Evolutionary conservation across 2,329 filamentous ascomycete species (phyloP).

Genomic region (Trichoderma oligosporum): DNA sequence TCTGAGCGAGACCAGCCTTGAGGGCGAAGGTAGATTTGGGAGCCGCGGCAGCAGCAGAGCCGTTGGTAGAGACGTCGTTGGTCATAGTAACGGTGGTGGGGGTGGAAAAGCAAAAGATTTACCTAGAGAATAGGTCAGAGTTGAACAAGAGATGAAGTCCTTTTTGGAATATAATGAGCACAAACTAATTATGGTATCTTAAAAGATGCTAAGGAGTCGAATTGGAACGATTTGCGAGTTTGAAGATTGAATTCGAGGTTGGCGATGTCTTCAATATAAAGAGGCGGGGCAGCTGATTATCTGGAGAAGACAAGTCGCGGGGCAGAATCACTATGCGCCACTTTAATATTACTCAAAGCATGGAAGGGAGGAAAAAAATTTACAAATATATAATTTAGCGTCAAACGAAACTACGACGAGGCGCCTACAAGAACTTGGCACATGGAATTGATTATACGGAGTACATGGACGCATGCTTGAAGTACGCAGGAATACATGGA

Average conservation of each 20-base stretch:
- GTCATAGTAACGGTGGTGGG: slow-evolving; percentile 29
- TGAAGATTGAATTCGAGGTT: background rate
- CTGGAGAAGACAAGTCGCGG: slow-evolving; percentile 1
- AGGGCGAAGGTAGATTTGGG: slow-evolving; percentile 67
- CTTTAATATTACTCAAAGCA: too few relatives aligned
- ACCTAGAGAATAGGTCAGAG: too few relatives aligned
- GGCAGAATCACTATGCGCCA: background rate
- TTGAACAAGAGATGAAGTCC: background rate
- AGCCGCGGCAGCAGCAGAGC: slow-evolving; percentile 27
- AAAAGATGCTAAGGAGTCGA: background rate
- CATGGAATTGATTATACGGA: slow-evolving; percentile 3
- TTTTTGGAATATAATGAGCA: background rate
- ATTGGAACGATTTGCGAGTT: slow-evolving; percentile 2
- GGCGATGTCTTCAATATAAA: slow-evolving; percentile 18
- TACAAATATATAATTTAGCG: too few relatives aligned
- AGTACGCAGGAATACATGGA: background rate
- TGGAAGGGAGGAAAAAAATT: background rate
- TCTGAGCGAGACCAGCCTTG: slow-evolving; percentile 93
- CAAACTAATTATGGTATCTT: background rate
- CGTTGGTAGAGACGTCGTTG: slow-evolving; percentile 33
- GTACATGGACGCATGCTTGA: background rate
- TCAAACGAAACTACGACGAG: too few relatives aligned
- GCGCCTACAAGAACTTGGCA: background rate
- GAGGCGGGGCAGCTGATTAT: slow-evolving; percentile 2
- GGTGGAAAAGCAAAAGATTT: background rate